A percentile compares a stretch with the other conserved stretches of the same genome.
phyloP scores from a whole-genome alignment of 805 yeast species.

The Sugiyamaella boreocaroliniensis region DNA sequence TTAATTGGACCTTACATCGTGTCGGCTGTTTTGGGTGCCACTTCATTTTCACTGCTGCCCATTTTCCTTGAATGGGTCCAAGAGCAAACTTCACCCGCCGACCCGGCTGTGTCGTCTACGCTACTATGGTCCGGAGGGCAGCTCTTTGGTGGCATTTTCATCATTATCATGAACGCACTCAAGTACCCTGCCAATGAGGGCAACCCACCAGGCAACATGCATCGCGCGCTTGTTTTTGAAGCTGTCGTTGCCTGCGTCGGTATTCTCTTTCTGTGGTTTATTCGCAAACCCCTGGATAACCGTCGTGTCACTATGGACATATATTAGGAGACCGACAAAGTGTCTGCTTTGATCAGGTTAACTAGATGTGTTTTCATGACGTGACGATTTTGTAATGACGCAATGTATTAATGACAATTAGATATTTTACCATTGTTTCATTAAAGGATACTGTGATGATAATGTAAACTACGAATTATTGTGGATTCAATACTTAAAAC shows the following conservation, averaged over 20 bases:
- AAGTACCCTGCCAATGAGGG: conserved; percentile 23
- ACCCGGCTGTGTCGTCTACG: conserved; percentile 27
- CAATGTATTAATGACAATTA: background rate
- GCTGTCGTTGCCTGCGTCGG: conserved; percentile 28
- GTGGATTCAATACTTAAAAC: background rate
- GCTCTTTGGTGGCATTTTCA: conserved; percentile 29
- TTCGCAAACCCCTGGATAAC: conserved; percentile 12
- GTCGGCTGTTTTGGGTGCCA: conserved; percentile 26
- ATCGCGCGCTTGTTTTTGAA: conserved; percentile 28
- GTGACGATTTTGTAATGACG: background rate
- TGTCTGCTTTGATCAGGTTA: background rate
- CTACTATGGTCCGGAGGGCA: conserved; percentile 30
- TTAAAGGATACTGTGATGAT: too few relatives aligned
- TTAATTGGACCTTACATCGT: conserved; percentile 29
- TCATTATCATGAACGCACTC: conserved; percentile 29
- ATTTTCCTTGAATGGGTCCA: conserved; percentile 29
- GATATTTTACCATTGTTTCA: background rate
- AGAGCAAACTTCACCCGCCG: conserved; percentile 30
- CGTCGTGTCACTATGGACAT: conserved; percentile 17
- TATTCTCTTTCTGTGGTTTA: conserved; percentile 21
- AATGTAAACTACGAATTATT: too few relatives aligned
- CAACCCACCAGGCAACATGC: conserved; percentile 30
- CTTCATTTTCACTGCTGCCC: conserved; percentile 29
- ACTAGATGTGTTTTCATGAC: too few relatives aligned
- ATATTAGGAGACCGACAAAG: background rate